Base-by-base conservation (phyloP, 371 early-diverging fungal genomes). In the Actinomucor elegans region DNA sequence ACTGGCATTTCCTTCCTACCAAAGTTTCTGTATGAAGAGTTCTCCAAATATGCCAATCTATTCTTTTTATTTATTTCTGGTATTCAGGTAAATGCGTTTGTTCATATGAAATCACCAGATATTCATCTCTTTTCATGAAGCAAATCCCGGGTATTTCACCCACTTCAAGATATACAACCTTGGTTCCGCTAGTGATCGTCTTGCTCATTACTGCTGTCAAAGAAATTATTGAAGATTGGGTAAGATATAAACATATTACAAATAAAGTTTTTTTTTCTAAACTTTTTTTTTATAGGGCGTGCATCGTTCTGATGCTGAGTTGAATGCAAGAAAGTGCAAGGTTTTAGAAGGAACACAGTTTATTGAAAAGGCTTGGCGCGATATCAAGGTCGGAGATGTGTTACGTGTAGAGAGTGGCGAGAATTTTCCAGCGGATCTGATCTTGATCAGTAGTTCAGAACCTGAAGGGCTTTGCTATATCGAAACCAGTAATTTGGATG, bases 401-500 rank as follows among this genome's bases (percentile, higher is more conserved):
- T 78, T 97, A 17, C 78, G 92, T 47, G 77, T 98, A 10, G 87
- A 90, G 44, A 89, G 94, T 61, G 84, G 86, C 29, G 90, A 96
- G 51, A 79, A 87, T 42, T 90, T 98, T 43, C 96, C 99, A 9
- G 99, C 99, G 6, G 99, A 99, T 76, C 65, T 94, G 38, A 69
- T 94, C 2, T 77, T 96, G 36, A 69, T 98, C 8, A 88, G 95
- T 6, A 90, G 92, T 5, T 86, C 90, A 5, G 96, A 95, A 43
- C 87, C 88, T 5, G 91, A 87, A 57, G 88, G 88, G 9, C 80
- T 93, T 29, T 94, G 94, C 66, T 98, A 91, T 72, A 85, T 97
- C 31, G 98, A 99, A 73, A 98, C 99, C 10, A 94, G 93, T 51
- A 94, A 94, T 61, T 71, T 99, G 53, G 97, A 99, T 69, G 98